Base-by-base conservation (phyloP, 495 filamentous ascomycete genomes). In the Penicillium samsonianum region DNA sequence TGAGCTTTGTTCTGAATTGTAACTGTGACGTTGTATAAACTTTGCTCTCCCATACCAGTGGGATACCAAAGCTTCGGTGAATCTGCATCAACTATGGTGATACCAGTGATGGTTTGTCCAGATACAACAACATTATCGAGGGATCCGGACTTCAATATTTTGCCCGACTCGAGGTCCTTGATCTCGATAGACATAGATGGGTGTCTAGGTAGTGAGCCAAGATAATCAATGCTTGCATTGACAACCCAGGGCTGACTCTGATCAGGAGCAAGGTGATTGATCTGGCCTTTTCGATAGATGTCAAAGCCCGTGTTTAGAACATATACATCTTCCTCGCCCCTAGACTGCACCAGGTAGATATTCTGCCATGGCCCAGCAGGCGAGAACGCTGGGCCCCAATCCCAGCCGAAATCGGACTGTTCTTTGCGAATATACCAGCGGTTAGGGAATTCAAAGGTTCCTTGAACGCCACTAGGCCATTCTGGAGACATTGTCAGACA, bases 371-470 rank as follows among this genome's bases (percentile, higher is more conserved):
- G 80, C n/a, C 86, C 86, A 10, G 82, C 83, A 1, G 86, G 84
- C 4, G 82, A 75, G 63, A 89, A 87, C 1, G 82, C 84, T 5
- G 86, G 86, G 6, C 85, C 84, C 85, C 85, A 88, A 57, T 88
- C 86, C 85, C 85, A 88, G 10, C 86, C 86, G 63, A 89, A 87
- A 59, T 89, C 86, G 10, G 78, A 85, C 60, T 88, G 86, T 58
- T 88, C 81, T 65, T 88, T 89, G 33, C 86, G 82, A 42, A 87
- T 84, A 49, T 82, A 87, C 71, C 81, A 79, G 5, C 84, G 77
- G 54, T 86, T 80, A 0, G 74, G 65, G 54, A 87, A 86, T 56
- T 75, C 71, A 57, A 69, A 74, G 11, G 61, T 42, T 19, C 68
- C 50, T 37, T 85, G 73, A 3, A 82, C 72, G 19, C 67, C 67